phyloP scores from a whole-genome alignment of 257 asterid genomes.

The Ocimum tenuiflorum region DNA sequence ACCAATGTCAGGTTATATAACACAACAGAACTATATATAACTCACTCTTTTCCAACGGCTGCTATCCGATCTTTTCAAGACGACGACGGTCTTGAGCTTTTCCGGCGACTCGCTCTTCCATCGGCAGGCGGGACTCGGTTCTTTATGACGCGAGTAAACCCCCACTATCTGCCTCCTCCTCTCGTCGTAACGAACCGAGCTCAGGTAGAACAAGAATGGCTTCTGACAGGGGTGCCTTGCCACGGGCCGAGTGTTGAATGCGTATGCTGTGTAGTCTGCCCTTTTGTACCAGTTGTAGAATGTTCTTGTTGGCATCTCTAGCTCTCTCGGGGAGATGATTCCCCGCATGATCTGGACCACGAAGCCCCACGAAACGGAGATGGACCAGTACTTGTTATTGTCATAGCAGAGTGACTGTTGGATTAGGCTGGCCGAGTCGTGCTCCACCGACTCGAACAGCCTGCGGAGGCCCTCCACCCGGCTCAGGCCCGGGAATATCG shows the following conservation, averaged over 20 bases:
- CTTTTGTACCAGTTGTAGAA: slow-evolving; percentile 69
- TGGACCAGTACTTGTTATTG: slow-evolving; percentile 56
- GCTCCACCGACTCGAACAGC: slow-evolving; percentile 44
- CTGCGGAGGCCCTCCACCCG: slow-evolving; percentile 37
- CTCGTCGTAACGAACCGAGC: slow-evolving; percentile 42
- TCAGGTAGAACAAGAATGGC: slow-evolving; percentile 60
- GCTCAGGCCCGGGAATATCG: slow-evolving; percentile 56
- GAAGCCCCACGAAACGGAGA: slow-evolving; percentile 79
- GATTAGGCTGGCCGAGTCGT: slow-evolving; percentile 63
- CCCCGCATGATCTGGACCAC: slow-evolving; percentile 70
- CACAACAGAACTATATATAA: too few species aligned
- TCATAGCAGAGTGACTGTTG: slow-evolving; percentile 80
- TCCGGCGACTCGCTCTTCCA: slow-evolving; percentile 62
- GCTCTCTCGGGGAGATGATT: slow-evolving; percentile 61
- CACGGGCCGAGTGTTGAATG: slow-evolving; percentile 87
- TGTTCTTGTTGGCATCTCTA: slow-evolving; percentile 75
- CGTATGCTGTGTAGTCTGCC: slow-evolving; percentile 75
- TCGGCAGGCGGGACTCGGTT: slow-evolving; percentile 47
- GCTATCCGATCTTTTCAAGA: slow-evolving; percentile 55
- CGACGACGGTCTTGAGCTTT: slow-evolving; percentile 38
- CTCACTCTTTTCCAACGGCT: slow-evolving; percentile 62
- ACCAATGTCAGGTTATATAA: too few species aligned
- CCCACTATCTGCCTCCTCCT: slow-evolving; percentile 53
- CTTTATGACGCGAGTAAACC: slow-evolving; percentile 43
- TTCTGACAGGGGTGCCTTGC: slow-evolving; percentile 80